These are phyloP conservation scores for Delitschia confertaspora DNA, from an alignment of 495 filamentous ascomycete genomes.

Conservation along the genomic window DNA sequence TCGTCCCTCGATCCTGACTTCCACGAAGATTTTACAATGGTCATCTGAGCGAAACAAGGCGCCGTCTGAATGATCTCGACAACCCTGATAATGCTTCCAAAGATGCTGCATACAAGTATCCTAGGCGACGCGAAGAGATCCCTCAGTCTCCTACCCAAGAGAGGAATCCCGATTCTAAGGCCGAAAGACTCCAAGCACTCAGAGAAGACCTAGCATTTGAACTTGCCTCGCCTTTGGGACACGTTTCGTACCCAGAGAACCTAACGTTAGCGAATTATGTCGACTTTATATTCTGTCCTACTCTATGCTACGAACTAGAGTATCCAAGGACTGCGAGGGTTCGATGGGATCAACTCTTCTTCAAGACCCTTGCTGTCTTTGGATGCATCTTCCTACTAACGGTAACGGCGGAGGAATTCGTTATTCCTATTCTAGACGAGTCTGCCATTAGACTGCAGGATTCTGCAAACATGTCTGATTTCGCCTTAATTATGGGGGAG, in stretches of 20 bases:
- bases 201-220: constrained; percentile 85
- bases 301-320: constrained; percentile 93
- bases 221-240: constrained; percentile 78
- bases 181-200: constrained; percentile 45
- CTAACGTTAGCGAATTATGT: constrained; percentile 70
- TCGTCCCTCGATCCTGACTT: background rate
- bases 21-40: constrained; percentile 72
- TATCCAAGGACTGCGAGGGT: constrained; percentile 72
- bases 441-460: constrained; percentile 57
- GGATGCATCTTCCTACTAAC: constrained; percentile 95
- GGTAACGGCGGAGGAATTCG: constrained; percentile 88
- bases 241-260: constrained; percentile 84
- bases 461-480: constrained; percentile 52
- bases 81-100: constrained; percentile 60
- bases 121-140: constrained; percentile 44
- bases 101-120: constrained; percentile 66
- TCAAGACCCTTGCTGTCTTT: constrained; percentile 83
- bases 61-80: constrained; percentile 70
- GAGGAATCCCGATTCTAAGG: constrained; percentile 32
- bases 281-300: constrained; percentile 88
- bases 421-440: constrained; percentile 78
- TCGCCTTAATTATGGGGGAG: constrained; percentile 72
- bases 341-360: constrained; percentile 72
- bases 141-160: constrained; percentile 27
- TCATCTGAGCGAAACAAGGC: constrained; percentile 79